These are phyloP conservation scores for Penicillium argentinense DNA, from an alignment of 495 filamentous ascomycete species.

Conservation along the genomic window DNA sequence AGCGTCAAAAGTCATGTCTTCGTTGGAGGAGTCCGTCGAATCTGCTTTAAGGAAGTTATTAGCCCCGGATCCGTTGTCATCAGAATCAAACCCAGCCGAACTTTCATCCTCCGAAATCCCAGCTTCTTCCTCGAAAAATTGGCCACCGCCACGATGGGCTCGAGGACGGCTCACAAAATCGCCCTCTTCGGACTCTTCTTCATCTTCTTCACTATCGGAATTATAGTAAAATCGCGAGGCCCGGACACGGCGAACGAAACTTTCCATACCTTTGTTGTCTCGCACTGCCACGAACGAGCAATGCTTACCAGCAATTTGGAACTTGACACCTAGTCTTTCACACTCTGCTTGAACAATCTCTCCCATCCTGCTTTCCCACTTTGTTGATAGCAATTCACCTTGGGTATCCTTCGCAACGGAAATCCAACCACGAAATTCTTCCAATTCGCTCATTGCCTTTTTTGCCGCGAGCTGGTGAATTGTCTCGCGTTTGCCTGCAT, in stretches of 20 bases:
- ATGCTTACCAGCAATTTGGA: conserved; percentile 11
- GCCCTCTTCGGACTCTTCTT: background rate
- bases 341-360: conserved; percentile 10
- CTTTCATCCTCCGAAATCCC: no score
- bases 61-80: no score
- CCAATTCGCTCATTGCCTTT: background rate
- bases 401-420: background rate
- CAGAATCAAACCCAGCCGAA: no score
- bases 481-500: conserved; percentile 5
- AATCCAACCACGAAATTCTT: conserved; percentile 10
- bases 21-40: no score
- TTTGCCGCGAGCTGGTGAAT: conserved; percentile 9
- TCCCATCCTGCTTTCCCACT: background rate
- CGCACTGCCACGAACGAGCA: conserved; percentile 5
- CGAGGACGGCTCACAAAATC: no score
- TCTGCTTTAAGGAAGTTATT: no score
- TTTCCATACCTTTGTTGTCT: no score
- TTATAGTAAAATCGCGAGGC: no score
- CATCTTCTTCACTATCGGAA: background rate
- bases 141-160: no score
- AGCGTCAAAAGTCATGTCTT: no score
- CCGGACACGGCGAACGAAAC: no score
- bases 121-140: no score
- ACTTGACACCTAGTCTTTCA: conserved; percentile 5
- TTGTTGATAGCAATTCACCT: background rate